Evolutionary conservation across 257 asterid genomes (phyloP).

Genomic region (Avicennia marina): DNA sequence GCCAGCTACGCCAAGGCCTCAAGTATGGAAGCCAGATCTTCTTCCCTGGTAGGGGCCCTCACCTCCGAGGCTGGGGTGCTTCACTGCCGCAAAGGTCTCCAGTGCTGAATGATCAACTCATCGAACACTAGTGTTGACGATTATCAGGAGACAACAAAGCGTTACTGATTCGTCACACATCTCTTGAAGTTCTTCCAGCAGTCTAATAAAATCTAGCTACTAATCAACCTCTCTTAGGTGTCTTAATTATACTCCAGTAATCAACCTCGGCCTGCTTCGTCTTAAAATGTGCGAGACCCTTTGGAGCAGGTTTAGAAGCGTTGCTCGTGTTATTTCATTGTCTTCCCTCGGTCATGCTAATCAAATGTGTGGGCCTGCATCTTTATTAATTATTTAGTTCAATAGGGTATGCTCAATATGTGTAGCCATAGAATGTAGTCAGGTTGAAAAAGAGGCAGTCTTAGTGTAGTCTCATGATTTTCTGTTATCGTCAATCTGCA

Average conservation of each 20-base stretch:
- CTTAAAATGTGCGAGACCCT: background rate
- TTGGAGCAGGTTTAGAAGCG: slow-evolving; percentile 33
- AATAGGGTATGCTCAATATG: no score
- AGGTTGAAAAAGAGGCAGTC: no score
- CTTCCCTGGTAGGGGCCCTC: slow-evolving; percentile 33
- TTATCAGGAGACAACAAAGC: no score
- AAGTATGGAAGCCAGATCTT: slow-evolving; percentile 38
- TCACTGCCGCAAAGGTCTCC: slow-evolving; percentile 32
- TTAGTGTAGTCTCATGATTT: no score
- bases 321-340: slow-evolving; percentile 22
- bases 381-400: no score
- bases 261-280: slow-evolving; percentile 37
- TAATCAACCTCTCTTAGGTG: background rate
- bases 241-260: background rate
- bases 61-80: slow-evolving; percentile 44
- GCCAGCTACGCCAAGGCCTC: slow-evolving; percentile 42
- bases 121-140: background rate
- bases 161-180: background rate
- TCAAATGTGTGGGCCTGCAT: no score
- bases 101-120: slow-evolving; percentile 22
- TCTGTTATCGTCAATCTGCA: no score
- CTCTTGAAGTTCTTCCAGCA: background rate
- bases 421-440: no score
- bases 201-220: slow-evolving; percentile 5
- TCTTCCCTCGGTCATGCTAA: background rate